Evolutionary conservation across 306 rosid species (phyloP), one percentile per base, ranked within the genome.

Genomic region (Sicyos edulis): DNA sequence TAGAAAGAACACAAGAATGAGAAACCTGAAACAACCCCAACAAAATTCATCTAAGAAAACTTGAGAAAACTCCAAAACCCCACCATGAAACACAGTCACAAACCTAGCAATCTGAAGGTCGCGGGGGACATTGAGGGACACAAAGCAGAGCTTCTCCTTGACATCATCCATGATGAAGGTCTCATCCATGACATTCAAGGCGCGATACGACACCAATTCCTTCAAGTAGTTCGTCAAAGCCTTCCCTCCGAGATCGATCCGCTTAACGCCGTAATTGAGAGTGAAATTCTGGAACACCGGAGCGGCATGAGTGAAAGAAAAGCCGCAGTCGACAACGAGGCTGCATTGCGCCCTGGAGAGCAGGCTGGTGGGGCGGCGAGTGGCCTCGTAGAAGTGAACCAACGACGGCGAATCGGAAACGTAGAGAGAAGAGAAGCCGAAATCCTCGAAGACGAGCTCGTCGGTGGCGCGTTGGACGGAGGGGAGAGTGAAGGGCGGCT

Each of bases 71-170:
- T 57, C 63, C 37, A 57, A 57, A 57, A 26, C 6, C 12, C 67
- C 20, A 3, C 67, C 67, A 1, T 32, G 68, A 21, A 51, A 34
- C 47, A 26, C 47, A 26, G 8, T 4, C 2, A 60, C 70, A 3
- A 51, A 88, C 96, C 90, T 87, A 7, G 96, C 89, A 3, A 88
- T 80, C 61, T 70, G 72, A 22, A 93, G 93, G 76, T 93, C 90
- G 7, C 88, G 87, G 12, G 82, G 50, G 3, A 93, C 78, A 54
- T 92, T 80, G 6, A 88, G 86, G 54, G 98, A 93, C 67, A 93
- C 97, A 53, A 90, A 88, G 84, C 98, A 93, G 59, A 93, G 91
- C 78, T 82, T 93, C 84, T 93, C 98, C 77, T 93, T 93, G 19
- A 93, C 98, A 37, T 90, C 96, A 21, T 93, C 98, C 32, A 93